Evolutionary conservation across 176 grass and related monocot genomes (phyloP).

Genomic region (Ensete glaucum): DNA sequence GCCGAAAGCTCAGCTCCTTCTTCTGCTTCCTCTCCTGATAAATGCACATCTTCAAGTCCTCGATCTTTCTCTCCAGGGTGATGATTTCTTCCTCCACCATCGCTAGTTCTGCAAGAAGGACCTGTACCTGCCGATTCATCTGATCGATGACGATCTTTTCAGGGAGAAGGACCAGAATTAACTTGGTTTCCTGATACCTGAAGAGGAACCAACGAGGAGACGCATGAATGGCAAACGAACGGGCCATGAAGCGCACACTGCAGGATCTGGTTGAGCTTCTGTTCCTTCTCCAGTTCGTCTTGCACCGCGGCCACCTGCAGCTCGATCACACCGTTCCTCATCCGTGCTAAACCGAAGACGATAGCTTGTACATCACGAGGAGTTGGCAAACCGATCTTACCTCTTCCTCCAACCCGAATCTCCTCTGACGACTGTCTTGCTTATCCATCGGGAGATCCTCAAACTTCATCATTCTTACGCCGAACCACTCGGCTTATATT

Average conservation of each 20-base stretch:
- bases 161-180: neutral
- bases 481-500: slow-evolving; percentile 32
- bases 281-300: slow-evolving; percentile 53
- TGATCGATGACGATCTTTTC: too few species aligned
- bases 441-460: slow-evolving; percentile 60
- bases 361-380: too few species aligned
- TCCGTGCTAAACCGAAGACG: too few species aligned
- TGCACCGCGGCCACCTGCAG: slow-evolving; percentile 58
- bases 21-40: slow-evolving; percentile 45
- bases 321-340: neutral
- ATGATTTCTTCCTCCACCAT: slow-evolving; percentile 89
- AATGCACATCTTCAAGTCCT: slow-evolving; percentile 48
- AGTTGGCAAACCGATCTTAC: neutral
- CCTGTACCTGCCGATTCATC: slow-evolving; percentile 33
- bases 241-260: slow-evolving; percentile 56
- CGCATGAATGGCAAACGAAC: slow-evolving; percentile 57
- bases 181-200: slow-evolving; percentile 22
- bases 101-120: slow-evolving; percentile 60
- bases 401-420: slow-evolving; percentile 56
- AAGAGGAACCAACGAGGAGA: slow-evolving; percentile 44
- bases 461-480: slow-evolving; percentile 42
- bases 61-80: slow-evolving; percentile 68
- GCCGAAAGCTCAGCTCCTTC: slow-evolving; percentile 35
- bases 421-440: slow-evolving; percentile 35
- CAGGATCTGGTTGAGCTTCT: slow-evolving; percentile 55